These are phyloP conservation scores for Yarrowia alimentaria DNA, from an alignment of 805 yeast species.

Conservation along the genomic window DNA sequence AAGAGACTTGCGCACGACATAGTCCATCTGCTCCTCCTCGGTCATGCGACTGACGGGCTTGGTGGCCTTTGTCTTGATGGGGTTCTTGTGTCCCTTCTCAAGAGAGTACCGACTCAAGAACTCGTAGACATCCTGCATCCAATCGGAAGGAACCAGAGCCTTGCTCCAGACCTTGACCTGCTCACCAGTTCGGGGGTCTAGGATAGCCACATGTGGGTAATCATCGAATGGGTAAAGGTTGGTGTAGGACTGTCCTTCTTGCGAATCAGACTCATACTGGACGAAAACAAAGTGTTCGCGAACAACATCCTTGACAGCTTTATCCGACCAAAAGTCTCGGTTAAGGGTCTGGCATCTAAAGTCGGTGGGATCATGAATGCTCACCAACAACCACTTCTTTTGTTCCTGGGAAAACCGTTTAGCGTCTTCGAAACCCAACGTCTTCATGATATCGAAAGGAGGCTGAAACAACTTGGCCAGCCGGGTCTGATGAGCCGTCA, in stretches of 20 bases:
- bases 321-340: constrained; percentile 87
- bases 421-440: constrained; percentile 69
- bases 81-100: constrained; percentile 62
- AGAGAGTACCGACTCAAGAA: constrained; percentile 67
- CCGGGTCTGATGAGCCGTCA: constrained; percentile 58
- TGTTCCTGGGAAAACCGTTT: constrained; percentile 59
- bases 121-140: constrained; percentile 65
- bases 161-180: constrained; percentile 69
- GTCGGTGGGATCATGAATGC: constrained; percentile 81
- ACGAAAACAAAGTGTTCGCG: constrained; percentile 71
- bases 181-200: constrained; percentile 97
- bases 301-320: constrained; percentile 61
- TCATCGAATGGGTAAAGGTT: constrained; percentile 70
- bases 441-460: constrained; percentile 84
- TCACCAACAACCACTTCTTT: constrained; percentile 80
- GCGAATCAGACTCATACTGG: constrained; percentile 79
- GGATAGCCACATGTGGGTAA: constrained; percentile 84
- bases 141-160: constrained; percentile 58
- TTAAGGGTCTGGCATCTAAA: constrained; percentile 87
- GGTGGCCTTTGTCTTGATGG: constrained; percentile 41
- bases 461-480: constrained; percentile 85
- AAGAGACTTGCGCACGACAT: constrained; percentile 69
- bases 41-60: constrained; percentile 67
- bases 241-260: constrained; percentile 66
- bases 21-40: constrained; percentile 80